Evolutionary conservation across 148 eudicot species (phyloP).

Genomic region (Cornus controversa): DNA sequence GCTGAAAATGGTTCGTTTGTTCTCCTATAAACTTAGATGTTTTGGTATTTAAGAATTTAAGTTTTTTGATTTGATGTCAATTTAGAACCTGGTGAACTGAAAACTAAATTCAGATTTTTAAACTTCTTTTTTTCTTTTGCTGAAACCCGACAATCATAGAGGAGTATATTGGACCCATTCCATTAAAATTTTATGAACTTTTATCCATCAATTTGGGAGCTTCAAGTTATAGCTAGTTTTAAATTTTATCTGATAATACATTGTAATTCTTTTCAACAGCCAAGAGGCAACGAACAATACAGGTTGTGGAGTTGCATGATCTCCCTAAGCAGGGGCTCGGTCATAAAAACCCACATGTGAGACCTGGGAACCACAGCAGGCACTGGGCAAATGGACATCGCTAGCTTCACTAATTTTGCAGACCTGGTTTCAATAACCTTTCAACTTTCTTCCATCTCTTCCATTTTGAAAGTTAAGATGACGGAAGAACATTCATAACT

Average conservation of each 20-base stretch:
- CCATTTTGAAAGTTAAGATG: neutral
- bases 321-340: slow-evolving; percentile 66
- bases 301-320: slow-evolving; percentile 86
- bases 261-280: slow-evolving; percentile 43
- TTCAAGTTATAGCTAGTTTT: neutral
- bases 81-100: neutral
- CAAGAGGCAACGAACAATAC: slow-evolving; percentile 83
- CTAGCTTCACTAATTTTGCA: slow-evolving; percentile 38
- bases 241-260: neutral
- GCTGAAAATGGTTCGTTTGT: slow-evolving; percentile 65
- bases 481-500: neutral
- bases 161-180: too few relatives aligned
- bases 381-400: slow-evolving; percentile 66
- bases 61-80: neutral
- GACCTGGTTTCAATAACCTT: slow-evolving; percentile 1
- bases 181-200: too few relatives aligned
- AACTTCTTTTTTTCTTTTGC: neutral
- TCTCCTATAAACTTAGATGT: slow-evolving; percentile 3
- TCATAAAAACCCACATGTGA: slow-evolving; percentile 42
- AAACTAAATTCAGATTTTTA: neutral
- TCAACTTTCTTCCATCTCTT: slow-evolving; percentile 11
- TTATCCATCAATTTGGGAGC: neutral
- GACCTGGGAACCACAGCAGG: slow-evolving; percentile 66
- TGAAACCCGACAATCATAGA: too few relatives aligned
- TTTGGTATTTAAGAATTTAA: neutral